A percentile compares a stretch with the other conserved stretches of the same genome.
Evolutionary conservation across 164 flowering plant species (phyloP).

Genomic region (Sextonia rubra): DNA sequence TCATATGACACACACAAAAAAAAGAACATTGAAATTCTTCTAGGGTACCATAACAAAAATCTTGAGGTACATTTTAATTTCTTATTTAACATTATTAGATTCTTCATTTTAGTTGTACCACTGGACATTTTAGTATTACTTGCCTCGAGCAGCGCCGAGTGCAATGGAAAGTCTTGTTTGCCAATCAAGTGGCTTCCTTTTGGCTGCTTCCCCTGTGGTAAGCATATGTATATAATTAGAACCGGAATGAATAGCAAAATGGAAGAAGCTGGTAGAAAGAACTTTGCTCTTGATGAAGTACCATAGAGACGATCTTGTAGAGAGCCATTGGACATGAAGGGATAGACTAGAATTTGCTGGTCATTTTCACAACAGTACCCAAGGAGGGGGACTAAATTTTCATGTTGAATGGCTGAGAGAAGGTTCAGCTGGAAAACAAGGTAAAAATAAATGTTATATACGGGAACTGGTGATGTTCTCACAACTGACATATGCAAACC

Average conservation of each 20-base stretch:
- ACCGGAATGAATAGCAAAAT: constrained; percentile 5
- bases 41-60: neutral
- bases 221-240: neutral
- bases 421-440: constrained; percentile 50
- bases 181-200: constrained; percentile 68
- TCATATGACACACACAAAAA: constrained; percentile 2
- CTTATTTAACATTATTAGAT: too few species aligned
- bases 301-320: constrained; percentile 85
- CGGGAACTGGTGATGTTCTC: neutral
- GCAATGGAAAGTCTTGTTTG: constrained; percentile 74
- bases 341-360: constrained; percentile 78
- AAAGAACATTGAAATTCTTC: constrained; percentile 3
- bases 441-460: neutral
- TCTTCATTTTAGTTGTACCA: too few species aligned
- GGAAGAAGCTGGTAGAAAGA: neutral
- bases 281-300: constrained; percentile 15
- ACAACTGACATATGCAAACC: too few species aligned
- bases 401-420: constrained; percentile 66
- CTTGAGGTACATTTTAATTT: too few species aligned
- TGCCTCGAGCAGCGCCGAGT: constrained; percentile 81
- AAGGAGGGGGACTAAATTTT: constrained; percentile 75
- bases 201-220: constrained; percentile 59
- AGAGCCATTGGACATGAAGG: constrained; percentile 88
- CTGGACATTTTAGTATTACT: constrained; percentile 16
- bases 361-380: constrained; percentile 74